Base-by-base conservation (phyloP, 768 basidiomycete genomes). In the Leccinum disarticulatum region DNA sequence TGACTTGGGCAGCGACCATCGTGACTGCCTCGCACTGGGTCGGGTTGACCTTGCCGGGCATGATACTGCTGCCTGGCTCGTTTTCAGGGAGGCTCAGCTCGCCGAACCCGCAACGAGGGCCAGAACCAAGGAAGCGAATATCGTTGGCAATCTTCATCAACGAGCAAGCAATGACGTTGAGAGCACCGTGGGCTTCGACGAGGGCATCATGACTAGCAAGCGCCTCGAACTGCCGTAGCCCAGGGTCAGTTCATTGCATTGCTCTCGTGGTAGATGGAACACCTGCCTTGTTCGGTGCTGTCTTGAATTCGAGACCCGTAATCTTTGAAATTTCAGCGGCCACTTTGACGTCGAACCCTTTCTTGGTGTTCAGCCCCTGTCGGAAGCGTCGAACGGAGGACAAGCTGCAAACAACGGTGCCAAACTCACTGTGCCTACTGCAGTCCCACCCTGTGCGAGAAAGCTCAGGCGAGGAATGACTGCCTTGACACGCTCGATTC, bases 61-160 rank as follows among this genome's bases (percentile, higher is more conserved):
- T 99, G 77, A 99, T 98, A 59, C 93, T 96, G 70, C 93, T 95
- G 51, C 97, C 97, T 48, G 97, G 97, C 77, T 99, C 97, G 74
- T 99, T 99, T 78, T 98, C 97, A 11, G 97, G 97, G 54, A 98
- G 77, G 67, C 83, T 87, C 43, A 99, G 80, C 77, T 99, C 97
- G 25, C 97, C 97, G 50, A 99, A 83, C 57, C 97, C 97, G 69
- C 97, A 99, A 48, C 97, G 90, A 59, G 97, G 97, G 58, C 97
- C 97, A 52, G 96, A 98, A 27, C 88, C 96, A 66, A 99, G 89
- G 83, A 90, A 98, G 55, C 97, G 89, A 72, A 99, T 96, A 70
- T 99, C 97, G 73, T 99, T 98, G 52, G 96, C 96, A 69, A 99
- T 98, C 83, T 99, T 99, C 94, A 98, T 97, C 65, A 98, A 78